These are phyloP conservation scores for Aspergillus neotritici DNA, from an alignment of 2,329 filamentous ascomycete species.

Conservation along the genomic window DNA sequence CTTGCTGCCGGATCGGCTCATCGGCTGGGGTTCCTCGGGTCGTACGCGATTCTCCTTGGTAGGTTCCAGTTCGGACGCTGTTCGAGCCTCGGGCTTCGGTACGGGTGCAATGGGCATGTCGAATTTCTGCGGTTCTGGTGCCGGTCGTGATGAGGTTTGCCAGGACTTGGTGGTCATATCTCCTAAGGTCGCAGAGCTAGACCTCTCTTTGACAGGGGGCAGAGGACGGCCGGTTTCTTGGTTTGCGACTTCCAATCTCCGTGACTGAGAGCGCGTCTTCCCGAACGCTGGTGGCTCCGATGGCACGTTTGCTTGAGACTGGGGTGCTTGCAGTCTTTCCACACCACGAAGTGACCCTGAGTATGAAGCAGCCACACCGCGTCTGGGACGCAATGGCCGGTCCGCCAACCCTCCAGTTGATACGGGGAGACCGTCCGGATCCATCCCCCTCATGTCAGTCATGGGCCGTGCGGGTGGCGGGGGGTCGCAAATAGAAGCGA, in stretches of 20 bases:
- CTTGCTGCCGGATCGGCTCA: slow-evolving; percentile 26
- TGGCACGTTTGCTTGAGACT: slow-evolving; percentile 30
- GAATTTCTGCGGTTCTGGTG: background rate
- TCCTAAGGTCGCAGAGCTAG: slow-evolving; percentile 16
- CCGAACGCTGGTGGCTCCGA: slow-evolving; percentile 32
- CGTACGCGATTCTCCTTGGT: slow-evolving; percentile 5
- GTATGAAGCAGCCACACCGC: slow-evolving; percentile 32
- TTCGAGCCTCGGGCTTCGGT: slow-evolving; percentile 1
- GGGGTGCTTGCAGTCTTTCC: slow-evolving; percentile 21
- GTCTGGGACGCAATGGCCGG: slow-evolving; percentile 33
- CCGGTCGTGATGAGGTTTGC: slow-evolving; percentile 9
- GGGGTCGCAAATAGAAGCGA: slow-evolving; percentile 21
- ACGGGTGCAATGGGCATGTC: slow-evolving; percentile 2
- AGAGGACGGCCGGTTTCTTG: slow-evolving; percentile 14
- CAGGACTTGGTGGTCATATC: slow-evolving; percentile 11
- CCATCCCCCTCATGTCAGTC: slow-evolving; percentile 15
- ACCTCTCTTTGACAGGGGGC: slow-evolving; percentile 17
- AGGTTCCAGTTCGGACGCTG: background rate
- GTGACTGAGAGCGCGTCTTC: slow-evolving; percentile 41
- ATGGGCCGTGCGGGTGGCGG: slow-evolving; percentile 13
- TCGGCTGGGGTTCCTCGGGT: slow-evolving; percentile 13
- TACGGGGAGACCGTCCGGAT: slow-evolving; percentile 9
- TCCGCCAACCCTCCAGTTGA: slow-evolving; percentile 34
- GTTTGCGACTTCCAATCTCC: slow-evolving; percentile 29
- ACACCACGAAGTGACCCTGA: slow-evolving; percentile 30